phyloP scores from a whole-genome alignment of 139 green algal species.

The Zygnema cylindricum region DNA sequence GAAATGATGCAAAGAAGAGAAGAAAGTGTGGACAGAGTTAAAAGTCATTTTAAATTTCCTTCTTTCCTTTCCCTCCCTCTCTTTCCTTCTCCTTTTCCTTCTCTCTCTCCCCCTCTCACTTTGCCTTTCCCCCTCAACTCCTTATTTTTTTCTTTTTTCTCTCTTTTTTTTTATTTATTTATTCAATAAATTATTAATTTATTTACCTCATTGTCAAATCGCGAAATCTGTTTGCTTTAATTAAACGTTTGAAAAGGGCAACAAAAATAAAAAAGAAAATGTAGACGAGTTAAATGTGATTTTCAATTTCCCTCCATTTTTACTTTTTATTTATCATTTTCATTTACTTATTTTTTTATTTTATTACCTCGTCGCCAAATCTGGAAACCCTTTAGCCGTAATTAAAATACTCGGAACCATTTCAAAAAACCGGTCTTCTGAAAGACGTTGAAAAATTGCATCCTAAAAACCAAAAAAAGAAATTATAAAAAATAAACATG shows the following conservation, averaged over 20 bases:
- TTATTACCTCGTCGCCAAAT: slow-evolving; percentile 75
- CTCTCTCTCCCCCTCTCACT: too few relatives aligned
- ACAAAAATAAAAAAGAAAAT: neutral
- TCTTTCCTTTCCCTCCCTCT: too few relatives aligned
- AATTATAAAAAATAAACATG: too few relatives aligned
- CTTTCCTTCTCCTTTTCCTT: too few relatives aligned
- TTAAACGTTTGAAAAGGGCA: neutral
- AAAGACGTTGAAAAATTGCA: slow-evolving; percentile 79
- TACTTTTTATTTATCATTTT: neutral
- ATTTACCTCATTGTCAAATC: too few relatives aligned
- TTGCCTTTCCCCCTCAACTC: too few relatives aligned
- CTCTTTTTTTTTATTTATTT: neutral
- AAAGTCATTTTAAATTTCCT: too few relatives aligned
- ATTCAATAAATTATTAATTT: neutral
- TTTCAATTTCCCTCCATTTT: neutral
- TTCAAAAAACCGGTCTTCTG: slow-evolving; percentile 62
- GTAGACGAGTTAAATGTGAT: neutral
- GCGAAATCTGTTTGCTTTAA: too few relatives aligned
- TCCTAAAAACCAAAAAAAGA: too few relatives aligned
- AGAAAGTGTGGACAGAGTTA: too few relatives aligned
- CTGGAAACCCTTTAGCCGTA: slow-evolving; percentile 83
- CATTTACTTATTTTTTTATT: neutral
- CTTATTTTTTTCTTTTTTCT: too few relatives aligned
- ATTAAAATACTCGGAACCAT: slow-evolving; percentile 71
- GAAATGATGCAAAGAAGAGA: neutral